Conservation (phyloP, 2,329 filamentous ascomycete species). For the Tolypocladium album region DNA sequence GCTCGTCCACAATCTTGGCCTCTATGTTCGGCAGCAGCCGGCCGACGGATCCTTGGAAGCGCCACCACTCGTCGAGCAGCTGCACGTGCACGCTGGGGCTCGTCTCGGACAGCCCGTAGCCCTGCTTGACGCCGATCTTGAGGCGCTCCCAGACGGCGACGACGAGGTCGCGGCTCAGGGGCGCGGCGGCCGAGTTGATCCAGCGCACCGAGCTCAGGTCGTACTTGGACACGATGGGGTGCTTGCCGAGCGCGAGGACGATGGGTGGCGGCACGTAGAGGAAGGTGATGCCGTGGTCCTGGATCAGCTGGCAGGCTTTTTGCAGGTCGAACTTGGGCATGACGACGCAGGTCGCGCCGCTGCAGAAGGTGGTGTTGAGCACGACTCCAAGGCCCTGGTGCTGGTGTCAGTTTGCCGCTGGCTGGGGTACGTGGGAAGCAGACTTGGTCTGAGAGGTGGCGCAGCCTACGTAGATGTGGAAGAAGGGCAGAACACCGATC, state of each 20-base stretch:
- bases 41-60: slow-evolving; percentile 68
- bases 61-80: slow-evolving; percentile 64
- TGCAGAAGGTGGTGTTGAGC: slow-evolving; percentile 24
- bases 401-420: background rate
- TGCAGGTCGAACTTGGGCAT: slow-evolving; percentile 69
- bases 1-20: slow-evolving; percentile 66
- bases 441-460: background rate
- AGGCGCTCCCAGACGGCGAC: slow-evolving; percentile 64
- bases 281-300: slow-evolving; percentile 66
- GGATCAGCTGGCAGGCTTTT: slow-evolving; percentile 64
- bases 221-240: slow-evolving; percentile 68
- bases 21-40: slow-evolving; percentile 68
- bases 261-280: slow-evolving; percentile 78
- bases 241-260: slow-evolving; percentile 68
- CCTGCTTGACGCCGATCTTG: slow-evolving; percentile 77
- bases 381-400: slow-evolving; percentile 20
- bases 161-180: slow-evolving; percentile 70
- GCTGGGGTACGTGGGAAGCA: background rate
- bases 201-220: slow-evolving; percentile 70
- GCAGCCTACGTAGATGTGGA: slow-evolving; percentile 72
- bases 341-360: slow-evolving; percentile 64
- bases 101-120: slow-evolving; percentile 84
- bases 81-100: slow-evolving; percentile 69
- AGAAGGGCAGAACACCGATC: slow-evolving; percentile 76
- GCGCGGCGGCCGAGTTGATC: slow-evolving; percentile 81